phyloP scores from a whole-genome alignment of 257 asterid genomes.

The Haberlea rhodopensis region DNA sequence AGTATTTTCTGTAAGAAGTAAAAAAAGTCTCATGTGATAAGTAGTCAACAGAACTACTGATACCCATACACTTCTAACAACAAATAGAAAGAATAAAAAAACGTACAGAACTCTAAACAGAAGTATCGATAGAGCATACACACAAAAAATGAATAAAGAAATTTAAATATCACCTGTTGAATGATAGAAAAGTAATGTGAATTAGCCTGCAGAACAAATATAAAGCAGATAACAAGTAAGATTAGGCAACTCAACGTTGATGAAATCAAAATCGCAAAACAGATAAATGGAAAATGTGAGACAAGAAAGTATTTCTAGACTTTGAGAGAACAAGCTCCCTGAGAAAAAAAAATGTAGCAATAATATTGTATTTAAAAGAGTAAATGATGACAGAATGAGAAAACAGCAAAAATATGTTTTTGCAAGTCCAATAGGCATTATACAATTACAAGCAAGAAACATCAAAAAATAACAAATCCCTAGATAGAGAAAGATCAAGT shows the following conservation, averaged over 20 bases:
- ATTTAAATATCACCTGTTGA: slow-evolving; percentile 68
- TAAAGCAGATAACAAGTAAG: slow-evolving; percentile 22
- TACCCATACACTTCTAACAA: slow-evolving; percentile 15
- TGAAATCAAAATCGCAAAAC: slow-evolving; percentile 10
- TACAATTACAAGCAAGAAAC: not conserved
- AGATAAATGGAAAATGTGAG: not conserved
- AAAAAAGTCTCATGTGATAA: not conserved
- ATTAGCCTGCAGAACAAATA: slow-evolving; percentile 77
- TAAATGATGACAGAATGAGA: slow-evolving; percentile 5
- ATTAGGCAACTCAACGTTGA: slow-evolving; percentile 21
- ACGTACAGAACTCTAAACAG: slow-evolving; percentile 16
- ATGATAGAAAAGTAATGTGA: slow-evolving; percentile 96
- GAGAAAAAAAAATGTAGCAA: not conserved
- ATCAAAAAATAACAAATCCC: slow-evolving; percentile 11
- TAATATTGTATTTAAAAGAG: not conserved
- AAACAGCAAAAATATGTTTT: slow-evolving; percentile 6
- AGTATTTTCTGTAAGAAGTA: not conserved
- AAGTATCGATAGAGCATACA: slow-evolving; percentile 11
- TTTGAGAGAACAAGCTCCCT: not conserved
- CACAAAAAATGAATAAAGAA: slow-evolving; percentile 21
- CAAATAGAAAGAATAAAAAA: too few relatives aligned
- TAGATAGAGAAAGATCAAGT: slow-evolving; percentile 5
- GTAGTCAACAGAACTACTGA: slow-evolving; percentile 7
- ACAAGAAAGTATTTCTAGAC: not conserved
- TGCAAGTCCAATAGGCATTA: not conserved